Evolutionary conservation across 2,329 filamentous ascomycete genomes (phyloP).

Genomic region (Hypoxylon sp.): DNA sequence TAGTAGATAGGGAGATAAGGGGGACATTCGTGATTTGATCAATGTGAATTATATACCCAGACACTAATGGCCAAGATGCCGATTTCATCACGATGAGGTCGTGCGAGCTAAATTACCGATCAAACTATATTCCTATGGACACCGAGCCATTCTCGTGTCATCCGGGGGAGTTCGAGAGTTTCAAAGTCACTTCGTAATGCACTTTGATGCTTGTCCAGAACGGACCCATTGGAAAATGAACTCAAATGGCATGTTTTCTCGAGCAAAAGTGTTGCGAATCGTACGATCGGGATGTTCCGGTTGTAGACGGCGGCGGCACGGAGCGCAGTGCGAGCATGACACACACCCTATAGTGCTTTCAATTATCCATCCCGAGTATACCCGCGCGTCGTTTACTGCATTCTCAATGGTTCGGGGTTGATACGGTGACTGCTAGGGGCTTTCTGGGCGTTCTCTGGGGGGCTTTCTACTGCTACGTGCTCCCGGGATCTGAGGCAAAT

Average conservation of each 20-base stretch:
- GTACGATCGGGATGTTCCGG: constrained; percentile 42
- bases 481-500: not conserved
- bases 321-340: constrained; percentile 6
- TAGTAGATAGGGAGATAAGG: constrained; percentile 15
- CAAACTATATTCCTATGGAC: constrained; percentile 31
- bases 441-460: too few species aligned
- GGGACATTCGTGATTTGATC: constrained; percentile 25
- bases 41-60: constrained; percentile 40
- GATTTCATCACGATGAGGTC: constrained; percentile 23
- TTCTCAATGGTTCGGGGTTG: not conserved
- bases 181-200: constrained; percentile 36
- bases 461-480: not conserved
- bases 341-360: not conserved
- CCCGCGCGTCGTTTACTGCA: not conserved
- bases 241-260: constrained; percentile 38
- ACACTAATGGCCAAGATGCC: constrained; percentile 16
- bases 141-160: constrained; percentile 45
- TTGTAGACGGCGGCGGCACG: constrained; percentile 6
- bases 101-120: constrained; percentile 32
- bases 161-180: constrained; percentile 32
- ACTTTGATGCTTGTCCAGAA: constrained; percentile 26
- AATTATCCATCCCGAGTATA: not conserved
- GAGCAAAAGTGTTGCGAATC: constrained; percentile 25
- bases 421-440: not conserved
- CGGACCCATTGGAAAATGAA: constrained; percentile 33